These are phyloP conservation scores for Claviceps purpurea DNA, from an alignment of 2,329 filamentous ascomycete species.

Conservation along the genomic window DNA sequence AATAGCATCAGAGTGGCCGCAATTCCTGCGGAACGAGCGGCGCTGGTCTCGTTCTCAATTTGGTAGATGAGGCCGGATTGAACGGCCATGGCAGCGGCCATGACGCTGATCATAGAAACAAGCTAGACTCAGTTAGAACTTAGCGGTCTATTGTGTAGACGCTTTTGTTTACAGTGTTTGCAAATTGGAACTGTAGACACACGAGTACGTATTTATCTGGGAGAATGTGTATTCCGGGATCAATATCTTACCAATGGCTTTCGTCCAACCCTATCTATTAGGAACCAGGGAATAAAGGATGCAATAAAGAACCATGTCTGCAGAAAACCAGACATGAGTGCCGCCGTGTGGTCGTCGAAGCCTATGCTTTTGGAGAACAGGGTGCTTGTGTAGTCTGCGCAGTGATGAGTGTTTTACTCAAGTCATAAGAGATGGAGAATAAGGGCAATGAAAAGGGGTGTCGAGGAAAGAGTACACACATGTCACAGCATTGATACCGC, in stretches of 20 bases:
- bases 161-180: no score
- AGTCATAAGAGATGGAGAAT: not conserved
- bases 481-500: conserved; percentile 35
- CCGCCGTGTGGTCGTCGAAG: conserved; percentile 27
- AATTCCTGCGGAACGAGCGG: conserved; percentile 20
- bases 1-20: conserved; percentile 28
- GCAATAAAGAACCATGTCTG: conserved; percentile 31
- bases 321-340: conserved; percentile 38
- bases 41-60: conserved; percentile 20
- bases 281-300: conserved; percentile 30
- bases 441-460: not conserved
- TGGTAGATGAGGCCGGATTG: conserved; percentile 27
- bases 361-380: conserved; percentile 32
- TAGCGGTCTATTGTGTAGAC: not conserved
- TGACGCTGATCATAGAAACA: conserved; percentile 26
- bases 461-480: conserved; percentile 14
- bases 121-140: conserved; percentile 11
- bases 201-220: no score
- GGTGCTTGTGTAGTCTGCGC: conserved; percentile 28
- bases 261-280: conserved; percentile 33
- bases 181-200: no score
- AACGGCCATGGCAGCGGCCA: conserved; percentile 27
- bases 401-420: not conserved
- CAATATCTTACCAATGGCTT: conserved; percentile 20
- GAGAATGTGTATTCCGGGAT: no score